These are phyloP conservation scores for Mycena capillaripes DNA, from an alignment of 768 basidiomycete genomes.

Conservation along the genomic window DNA sequence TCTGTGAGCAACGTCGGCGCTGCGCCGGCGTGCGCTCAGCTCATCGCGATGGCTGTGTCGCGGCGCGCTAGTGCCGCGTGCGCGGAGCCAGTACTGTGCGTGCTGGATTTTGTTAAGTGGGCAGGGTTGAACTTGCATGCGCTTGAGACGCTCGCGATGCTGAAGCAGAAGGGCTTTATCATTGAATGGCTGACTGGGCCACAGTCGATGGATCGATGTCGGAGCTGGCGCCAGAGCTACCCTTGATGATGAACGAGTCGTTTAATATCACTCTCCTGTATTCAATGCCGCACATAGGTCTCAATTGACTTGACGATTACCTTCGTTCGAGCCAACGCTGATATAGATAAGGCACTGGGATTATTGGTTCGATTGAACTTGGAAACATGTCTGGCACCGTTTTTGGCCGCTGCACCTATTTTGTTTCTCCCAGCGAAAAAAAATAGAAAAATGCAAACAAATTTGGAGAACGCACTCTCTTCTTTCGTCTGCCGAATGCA, in stretches of 20 bases:
- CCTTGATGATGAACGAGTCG: no score
- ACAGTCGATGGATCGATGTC: slow-evolving; percentile 15
- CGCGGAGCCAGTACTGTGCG: background rate
- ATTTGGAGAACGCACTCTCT: slow-evolving; percentile 11
- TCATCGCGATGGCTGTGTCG: slow-evolving; percentile 7
- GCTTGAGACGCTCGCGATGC: background rate
- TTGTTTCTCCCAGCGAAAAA: background rate
- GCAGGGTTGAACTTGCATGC: background rate
- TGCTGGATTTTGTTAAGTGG: slow-evolving; percentile 21
- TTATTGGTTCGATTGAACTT: background rate
- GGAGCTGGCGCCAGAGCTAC: slow-evolving; percentile 2
- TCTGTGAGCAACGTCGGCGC: slow-evolving; percentile 6
- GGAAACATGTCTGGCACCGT: slow-evolving; percentile 23
- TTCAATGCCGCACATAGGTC: no score
- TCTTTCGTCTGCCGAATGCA: slow-evolving; percentile 19
- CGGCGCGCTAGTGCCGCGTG: background rate
- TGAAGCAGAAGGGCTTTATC: background rate
- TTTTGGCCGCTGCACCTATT: slow-evolving; percentile 27
- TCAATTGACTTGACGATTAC: no score
- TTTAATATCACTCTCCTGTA: no score
- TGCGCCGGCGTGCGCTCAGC: slow-evolving; percentile 8
- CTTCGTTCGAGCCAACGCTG: no score
- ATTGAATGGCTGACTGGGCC: slow-evolving; percentile 14
- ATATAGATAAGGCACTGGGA: no score
- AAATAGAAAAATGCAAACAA: background rate